Evolutionary conservation across 331 rosid species (phyloP).

Genomic region (Quercus tomentella): DNA sequence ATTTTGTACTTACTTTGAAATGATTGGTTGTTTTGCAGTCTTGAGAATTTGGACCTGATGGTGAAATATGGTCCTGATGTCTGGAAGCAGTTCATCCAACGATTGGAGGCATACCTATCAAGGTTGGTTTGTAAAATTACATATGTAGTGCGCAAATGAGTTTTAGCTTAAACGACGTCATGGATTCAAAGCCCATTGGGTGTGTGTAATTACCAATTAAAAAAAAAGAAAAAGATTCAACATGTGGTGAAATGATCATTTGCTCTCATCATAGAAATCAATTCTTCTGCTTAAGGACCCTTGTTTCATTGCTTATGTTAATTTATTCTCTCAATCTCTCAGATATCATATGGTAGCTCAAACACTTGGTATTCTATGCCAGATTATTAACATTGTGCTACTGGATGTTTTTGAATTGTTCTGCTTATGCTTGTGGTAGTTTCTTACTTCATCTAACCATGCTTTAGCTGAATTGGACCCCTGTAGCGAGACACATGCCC

Average conservation of each 20-base stretch:
- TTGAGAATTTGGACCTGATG: conserved; percentile 84
- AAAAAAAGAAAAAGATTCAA: too few species aligned
- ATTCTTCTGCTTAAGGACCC: background rate
- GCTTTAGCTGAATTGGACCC: background rate
- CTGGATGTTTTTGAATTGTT: background rate
- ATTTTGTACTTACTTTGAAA: conserved; percentile 13
- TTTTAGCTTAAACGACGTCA: too few species aligned
- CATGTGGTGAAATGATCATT: background rate
- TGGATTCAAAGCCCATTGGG: too few species aligned
- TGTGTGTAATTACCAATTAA: too few species aligned
- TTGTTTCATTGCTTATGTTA: background rate
- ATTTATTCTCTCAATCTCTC: background rate
- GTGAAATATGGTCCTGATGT: conserved; percentile 76
- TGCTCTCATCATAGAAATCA: background rate
- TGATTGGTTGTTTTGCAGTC: conserved; percentile 44
- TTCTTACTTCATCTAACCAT: background rate
- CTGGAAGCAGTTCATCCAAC: conserved; percentile 77
- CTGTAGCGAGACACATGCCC: background rate
- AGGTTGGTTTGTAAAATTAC: conserved; percentile 49
- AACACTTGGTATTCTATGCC: background rate
- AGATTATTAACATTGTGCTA: background rate
- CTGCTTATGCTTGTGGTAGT: background rate
- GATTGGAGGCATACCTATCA: conserved; percentile 61
- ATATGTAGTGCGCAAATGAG: background rate
- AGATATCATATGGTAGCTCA: background rate